These are phyloP conservation scores for Camellia sinensis DNA, from an alignment of 148 eudicot genomes.

Conservation along the genomic window DNA sequence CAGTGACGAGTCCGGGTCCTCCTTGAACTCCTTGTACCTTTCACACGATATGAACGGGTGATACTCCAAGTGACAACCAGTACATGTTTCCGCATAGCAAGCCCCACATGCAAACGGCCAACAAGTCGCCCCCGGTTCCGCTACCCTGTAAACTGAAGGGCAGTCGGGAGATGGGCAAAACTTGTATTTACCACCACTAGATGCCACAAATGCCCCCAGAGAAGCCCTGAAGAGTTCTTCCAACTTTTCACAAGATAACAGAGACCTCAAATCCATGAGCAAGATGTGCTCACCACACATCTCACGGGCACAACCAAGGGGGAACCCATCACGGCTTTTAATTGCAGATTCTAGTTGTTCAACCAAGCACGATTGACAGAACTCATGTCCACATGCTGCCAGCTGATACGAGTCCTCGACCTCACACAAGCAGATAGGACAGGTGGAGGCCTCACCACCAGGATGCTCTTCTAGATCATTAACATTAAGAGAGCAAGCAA, in stretches of 20 bases:
- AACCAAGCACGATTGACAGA: not conserved
- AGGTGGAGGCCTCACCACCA: not conserved
- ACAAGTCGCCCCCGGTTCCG: not conserved
- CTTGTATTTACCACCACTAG: conserved; percentile 5
- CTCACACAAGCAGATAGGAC: not conserved
- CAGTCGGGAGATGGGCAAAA: conserved; percentile 10
- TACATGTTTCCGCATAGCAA: not conserved
- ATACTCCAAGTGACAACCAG: conserved; percentile 8
- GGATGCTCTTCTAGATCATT: not conserved
- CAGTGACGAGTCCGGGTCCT: conserved; percentile 2
- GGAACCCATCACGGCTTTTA: not conserved
- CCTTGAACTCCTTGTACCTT: conserved; percentile 9
- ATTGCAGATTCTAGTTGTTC: not conserved
- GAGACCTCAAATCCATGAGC: conserved; percentile 1
- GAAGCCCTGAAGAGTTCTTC: conserved; percentile 8
- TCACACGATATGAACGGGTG: conserved; percentile 1
- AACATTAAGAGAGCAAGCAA: not conserved
- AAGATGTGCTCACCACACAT: not conserved
- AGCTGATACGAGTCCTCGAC: conserved; percentile 4
- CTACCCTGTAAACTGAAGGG: conserved; percentile 7
- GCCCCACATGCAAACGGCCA: conserved; percentile 8
- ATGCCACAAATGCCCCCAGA: conserved; percentile 1
- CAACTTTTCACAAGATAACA: not conserved
- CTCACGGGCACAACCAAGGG: not conserved
- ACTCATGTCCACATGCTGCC: not conserved